phyloP scores from a whole-genome alignment of 192 early-diverging fungal genomes.

The Podila minutissima region DNA sequence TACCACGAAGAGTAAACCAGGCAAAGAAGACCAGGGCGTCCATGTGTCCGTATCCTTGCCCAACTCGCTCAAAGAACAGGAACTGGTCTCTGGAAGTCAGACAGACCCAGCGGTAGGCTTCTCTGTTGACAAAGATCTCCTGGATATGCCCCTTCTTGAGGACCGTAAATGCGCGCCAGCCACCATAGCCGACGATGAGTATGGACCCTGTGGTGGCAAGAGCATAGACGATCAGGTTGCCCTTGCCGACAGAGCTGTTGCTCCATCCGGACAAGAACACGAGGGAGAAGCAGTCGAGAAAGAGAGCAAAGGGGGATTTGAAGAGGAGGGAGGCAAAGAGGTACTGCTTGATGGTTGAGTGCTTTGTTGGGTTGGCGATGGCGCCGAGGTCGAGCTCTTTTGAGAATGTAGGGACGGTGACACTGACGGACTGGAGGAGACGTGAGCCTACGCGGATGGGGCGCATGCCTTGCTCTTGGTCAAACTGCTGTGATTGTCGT shows the following conservation, averaged over 20 bases:
- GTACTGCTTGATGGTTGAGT: constrained; percentile 36
- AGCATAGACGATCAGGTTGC: constrained; percentile 19
- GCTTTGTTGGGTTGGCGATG: constrained; percentile 34
- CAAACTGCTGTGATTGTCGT: too few species aligned
- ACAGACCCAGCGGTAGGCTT: constrained; percentile 44
- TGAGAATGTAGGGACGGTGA: constrained; percentile 35
- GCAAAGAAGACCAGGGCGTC: constrained; percentile 39
- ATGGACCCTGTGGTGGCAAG: constrained; percentile 21
- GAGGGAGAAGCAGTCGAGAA: constrained; percentile 37
- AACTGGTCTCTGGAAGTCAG: constrained; percentile 28
- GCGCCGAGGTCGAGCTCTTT: constrained; percentile 36
- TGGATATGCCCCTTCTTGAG: constrained; percentile 34
- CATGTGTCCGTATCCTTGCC: constrained; percentile 33
- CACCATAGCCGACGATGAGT: constrained; percentile 23
- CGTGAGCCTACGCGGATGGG: constrained; percentile 38
- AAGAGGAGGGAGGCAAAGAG: constrained; percentile 40
- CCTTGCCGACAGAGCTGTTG: constrained; percentile 13
- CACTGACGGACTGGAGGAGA: constrained; percentile 14
- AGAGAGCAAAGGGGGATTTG: constrained; percentile 24
- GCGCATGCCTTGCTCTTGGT: not conserved
- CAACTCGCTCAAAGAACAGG: constrained; percentile 48
- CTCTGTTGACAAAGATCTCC: constrained; percentile 39
- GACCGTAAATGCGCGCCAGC: constrained; percentile 24
- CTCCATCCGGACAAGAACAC: constrained; percentile 21
- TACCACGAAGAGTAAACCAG: constrained; percentile 47